Evolutionary conservation across 345 rosid genomes (phyloP), one percentile per base, ranked within the genome.

Genomic region (Lepidium didymum): DNA sequence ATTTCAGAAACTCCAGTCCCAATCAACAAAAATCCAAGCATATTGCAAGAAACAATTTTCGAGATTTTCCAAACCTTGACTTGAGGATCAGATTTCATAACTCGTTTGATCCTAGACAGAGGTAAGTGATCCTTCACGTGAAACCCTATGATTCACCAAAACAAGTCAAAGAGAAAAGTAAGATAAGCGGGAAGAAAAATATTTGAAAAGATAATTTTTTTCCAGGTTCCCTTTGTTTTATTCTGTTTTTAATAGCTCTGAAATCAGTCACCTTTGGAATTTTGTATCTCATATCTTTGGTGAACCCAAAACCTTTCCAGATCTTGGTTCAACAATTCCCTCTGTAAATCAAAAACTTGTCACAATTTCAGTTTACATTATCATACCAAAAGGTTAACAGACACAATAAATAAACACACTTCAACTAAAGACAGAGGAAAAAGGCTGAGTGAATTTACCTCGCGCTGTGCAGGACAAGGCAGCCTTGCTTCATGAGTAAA

Each of bases 21-120:
- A 42, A 1, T 42, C 36, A 58, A 40, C 2, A 58, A 42, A n/a
- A 25, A 18, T 4, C 3, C 11, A 18, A 13, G 13, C 8, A 4
- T 21, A 18, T 6, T 2, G 7, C 10, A 58, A 40, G 4, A 43
- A 11, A 61, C 8, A 43, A 16, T 61, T 44, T 29, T 2, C 10
- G 5, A 7, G 10, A 16, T 45, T 44, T 61, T 10, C 10, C n/a
- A 43, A 31, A 62, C 31, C 67, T 44, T 33, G 54, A 62, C 54
- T 11, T 62, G 2, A 31, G 42, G 67, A 62, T 62, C 41, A 1
- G 42, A 62, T 45, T 62, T 62, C 52, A 62, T 62, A 18, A 62
- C 12, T 45, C 5, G 11, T 62, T 45, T 62, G 3, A 62, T 19
- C 56, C 34, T 62, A n/a, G 44, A 12, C 13, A 34, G 10, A 7